Percentiles rank a stretch among this genome's conserved stretches.
Evolutionary conservation across 768 basidiomycete species (phyloP).

Genomic region (Clavulina sp.): DNA sequence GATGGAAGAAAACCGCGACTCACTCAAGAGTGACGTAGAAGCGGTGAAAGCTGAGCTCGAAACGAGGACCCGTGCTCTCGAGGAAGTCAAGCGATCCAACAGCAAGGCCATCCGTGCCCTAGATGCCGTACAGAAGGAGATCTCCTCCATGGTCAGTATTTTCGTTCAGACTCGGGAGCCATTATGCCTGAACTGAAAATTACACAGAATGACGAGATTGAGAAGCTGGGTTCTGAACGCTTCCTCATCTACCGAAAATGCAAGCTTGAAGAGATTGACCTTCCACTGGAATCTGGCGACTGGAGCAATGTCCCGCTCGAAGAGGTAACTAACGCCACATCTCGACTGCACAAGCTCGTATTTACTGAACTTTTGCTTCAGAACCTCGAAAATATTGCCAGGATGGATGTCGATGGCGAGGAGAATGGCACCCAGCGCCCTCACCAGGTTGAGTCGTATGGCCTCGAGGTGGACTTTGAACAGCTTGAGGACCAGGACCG

Average conservation of each 20-base stretch:
- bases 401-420: conserved; percentile 89
- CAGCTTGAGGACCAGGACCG: conserved; percentile 57
- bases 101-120: conserved; percentile 54
- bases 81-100: conserved; percentile 55
- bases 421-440: conserved; percentile 64
- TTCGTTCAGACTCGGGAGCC: not conserved
- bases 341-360: not conserved
- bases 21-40: conserved; percentile 43
- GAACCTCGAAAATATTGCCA: conserved; percentile 66
- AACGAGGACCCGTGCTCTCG: conserved; percentile 54
- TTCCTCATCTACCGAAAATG: conserved; percentile 81
- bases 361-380: conserved; percentile 16
- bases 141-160: conserved; percentile 47
- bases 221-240: conserved; percentile 69
- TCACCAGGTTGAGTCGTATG: conserved; percentile 60
- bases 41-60: conserved; percentile 46
- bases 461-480: conserved; percentile 77
- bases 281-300: conserved; percentile 61
- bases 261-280: conserved; percentile 74
- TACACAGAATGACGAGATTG: conserved; percentile 86
- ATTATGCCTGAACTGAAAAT: too few species aligned
- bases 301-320: conserved; percentile 86
- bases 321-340: conserved; percentile 37
- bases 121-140: conserved; percentile 83
- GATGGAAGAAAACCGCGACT: conserved; percentile 36